Base-by-base conservation (phyloP, 257 asterid genomes). In the Striga asiatica region DNA sequence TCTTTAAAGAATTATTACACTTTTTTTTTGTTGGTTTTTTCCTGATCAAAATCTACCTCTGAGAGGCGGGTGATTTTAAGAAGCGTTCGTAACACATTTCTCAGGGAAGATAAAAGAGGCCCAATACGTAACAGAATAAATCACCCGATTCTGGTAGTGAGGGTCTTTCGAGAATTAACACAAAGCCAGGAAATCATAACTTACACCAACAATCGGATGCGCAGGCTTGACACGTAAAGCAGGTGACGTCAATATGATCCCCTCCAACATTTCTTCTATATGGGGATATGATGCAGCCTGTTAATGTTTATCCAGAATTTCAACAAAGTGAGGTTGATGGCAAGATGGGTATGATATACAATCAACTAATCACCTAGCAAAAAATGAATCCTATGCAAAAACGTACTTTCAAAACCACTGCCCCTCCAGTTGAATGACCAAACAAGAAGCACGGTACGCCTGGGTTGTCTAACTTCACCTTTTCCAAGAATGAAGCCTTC, bases 391-490 rank as follows among this genome's bases (percentile, higher is more conserved):
- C 35, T 10, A 41, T 38, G 39, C 37, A 34, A 54, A 52, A 61
- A 62, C 54, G 46, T 74, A 84, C 99, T 94, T 92, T 92, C 71
- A 92, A 63, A 62, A 88, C 95, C 52, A 92, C 95, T 6, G 97
- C 94, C 32, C 99, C 99, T 62, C 99, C 99, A 21, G 97, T 88
- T 50, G 99, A 92, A 75, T 92, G 99, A 51, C 97, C 99, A 73
- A 88, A 84, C 46, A 92, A 79, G 76, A 92, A 92, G 79, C 97
- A 92, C 6, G 97, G 97, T 24, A 76, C 51, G 21, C 76, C 79
- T 14, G 95, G 95, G 75, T 92, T 76, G 64, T 88, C 97, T 50
- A 59, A 51, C 64, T 70, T 88, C 62, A 81, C 70, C 60, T 80
- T 88, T 65, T 84, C 94, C 67, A 92, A 68, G 60, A 88, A 84